Evolutionary conservation across 2,329 filamentous ascomycete genomes (phyloP).

Genomic region (Cladophialophora exuberans): DNA sequence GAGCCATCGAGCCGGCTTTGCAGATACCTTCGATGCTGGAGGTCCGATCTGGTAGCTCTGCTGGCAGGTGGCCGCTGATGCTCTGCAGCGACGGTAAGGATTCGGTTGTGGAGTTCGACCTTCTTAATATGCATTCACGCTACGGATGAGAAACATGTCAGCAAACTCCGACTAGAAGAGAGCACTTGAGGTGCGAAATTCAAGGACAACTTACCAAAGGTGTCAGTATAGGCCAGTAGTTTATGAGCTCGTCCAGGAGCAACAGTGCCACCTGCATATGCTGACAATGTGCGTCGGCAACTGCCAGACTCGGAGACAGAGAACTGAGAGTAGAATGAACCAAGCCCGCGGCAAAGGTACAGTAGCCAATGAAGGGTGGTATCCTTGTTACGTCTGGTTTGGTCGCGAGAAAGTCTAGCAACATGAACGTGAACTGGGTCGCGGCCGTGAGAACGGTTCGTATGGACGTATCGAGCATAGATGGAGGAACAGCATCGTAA

Average conservation of each 20-base stretch:
- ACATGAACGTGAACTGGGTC: not conserved
- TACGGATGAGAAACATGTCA: not conserved
- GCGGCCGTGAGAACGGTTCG: not conserved
- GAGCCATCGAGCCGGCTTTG: not conserved
- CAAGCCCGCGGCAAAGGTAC: not conserved
- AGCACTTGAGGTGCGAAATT: not conserved
- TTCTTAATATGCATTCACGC: not conserved
- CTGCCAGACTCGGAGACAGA: slow-evolving; percentile 1
- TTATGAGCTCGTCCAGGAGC: slow-evolving; percentile 1
- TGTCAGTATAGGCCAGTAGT: not conserved
- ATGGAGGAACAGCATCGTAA: not conserved
- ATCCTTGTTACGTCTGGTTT: not conserved
- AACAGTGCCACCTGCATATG: not conserved
- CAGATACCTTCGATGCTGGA: not conserved
- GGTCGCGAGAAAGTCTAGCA: not conserved
- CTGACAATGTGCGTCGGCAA: not conserved
- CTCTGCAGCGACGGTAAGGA: not conserved
- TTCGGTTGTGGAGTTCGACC: not conserved
- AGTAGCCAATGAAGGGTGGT: not conserved
- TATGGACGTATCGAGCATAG: not conserved
- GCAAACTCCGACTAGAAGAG: not conserved
- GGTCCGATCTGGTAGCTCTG: not conserved
- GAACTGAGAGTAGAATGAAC: not conserved
- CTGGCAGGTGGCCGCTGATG: not conserved
- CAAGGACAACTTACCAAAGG: not conserved